Evolutionary conservation across 2,329 filamentous ascomycete genomes (phyloP).

Genomic region (Alternaria gaisen): DNA sequence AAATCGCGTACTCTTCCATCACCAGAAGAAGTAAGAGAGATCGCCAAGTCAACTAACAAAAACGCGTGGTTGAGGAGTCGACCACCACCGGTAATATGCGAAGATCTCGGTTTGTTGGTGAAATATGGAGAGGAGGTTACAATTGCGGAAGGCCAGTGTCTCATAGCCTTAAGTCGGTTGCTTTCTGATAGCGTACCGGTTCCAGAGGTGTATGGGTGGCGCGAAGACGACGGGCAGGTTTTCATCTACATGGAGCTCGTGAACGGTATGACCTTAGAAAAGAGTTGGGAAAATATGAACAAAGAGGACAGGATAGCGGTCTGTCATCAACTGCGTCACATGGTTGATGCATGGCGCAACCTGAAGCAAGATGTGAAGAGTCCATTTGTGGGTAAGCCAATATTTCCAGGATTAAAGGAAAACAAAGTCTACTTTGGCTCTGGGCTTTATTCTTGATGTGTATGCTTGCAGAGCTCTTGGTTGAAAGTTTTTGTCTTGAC

Average conservation of each 20-base stretch:
- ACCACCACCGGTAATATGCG: too few species aligned
- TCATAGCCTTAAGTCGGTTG: constrained; percentile 16
- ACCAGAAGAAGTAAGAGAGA: too few species aligned
- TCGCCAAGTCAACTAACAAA: too few species aligned
- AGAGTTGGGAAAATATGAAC: constrained; percentile 21
- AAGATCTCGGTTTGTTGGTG: constrained; percentile 18
- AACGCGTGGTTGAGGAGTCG: too few species aligned
- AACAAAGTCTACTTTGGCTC: too few species aligned
- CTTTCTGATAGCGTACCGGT: constrained; percentile 20
- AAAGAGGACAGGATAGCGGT: constrained; percentile 13
- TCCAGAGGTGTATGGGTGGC: constrained; percentile 32
- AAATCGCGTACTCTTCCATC: too few species aligned
- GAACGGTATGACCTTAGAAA: constrained; percentile 23
- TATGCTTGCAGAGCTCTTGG: too few species aligned
- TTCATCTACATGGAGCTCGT: constrained; percentile 36
- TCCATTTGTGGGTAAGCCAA: too few species aligned
- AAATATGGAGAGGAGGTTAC: constrained; percentile 26
- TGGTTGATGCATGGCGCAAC: constrained; percentile 14
- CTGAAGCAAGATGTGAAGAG: too few species aligned
- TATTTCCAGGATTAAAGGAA: fast-evolving
- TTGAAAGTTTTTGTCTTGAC: too few species aligned
- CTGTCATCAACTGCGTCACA: constrained; percentile 15
- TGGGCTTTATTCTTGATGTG: too few species aligned
- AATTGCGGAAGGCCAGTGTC: constrained; percentile 21
- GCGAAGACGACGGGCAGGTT: constrained; percentile 18